Evolutionary conservation across 768 basidiomycete species (phyloP).

Genomic region (Russula vinacea): DNA sequence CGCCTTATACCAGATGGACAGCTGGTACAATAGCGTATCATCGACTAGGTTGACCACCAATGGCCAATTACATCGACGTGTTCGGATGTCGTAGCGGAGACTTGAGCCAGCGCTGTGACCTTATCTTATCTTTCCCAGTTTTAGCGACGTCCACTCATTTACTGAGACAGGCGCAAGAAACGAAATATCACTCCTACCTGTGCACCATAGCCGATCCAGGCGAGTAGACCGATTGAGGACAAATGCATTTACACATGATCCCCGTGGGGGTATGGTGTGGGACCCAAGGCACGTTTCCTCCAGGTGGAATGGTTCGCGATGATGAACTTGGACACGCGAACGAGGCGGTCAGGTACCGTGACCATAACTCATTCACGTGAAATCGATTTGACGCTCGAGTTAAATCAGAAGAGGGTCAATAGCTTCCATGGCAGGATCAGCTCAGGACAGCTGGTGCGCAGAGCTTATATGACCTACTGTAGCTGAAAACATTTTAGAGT

Average conservation of each 20-base stretch:
- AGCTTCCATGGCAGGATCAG: not conserved
- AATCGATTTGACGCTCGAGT: no score
- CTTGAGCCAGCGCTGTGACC: not conserved
- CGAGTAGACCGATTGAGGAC: no score
- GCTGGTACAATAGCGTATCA: no score
- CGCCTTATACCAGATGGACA: not conserved
- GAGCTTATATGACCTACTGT: not conserved
- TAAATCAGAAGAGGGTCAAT: no score
- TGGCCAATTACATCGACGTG: not conserved
- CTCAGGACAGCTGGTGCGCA: not conserved
- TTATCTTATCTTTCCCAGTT: not conserved
- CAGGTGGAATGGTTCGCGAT: no score
- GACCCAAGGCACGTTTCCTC: not conserved
- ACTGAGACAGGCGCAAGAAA: not conserved
- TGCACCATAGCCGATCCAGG: no score
- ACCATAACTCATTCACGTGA: not conserved
- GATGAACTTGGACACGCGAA: no score
- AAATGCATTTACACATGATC: not conserved
- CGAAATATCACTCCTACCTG: no score
- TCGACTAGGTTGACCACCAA: not conserved
- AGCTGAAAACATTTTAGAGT: constrained; percentile 1
- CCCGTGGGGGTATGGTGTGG: no score
- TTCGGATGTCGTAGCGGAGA: not conserved
- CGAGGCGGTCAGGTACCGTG: not conserved
- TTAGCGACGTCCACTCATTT: not conserved